Evolutionary conservation across 2,329 filamentous ascomycete genomes (phyloP).

Genomic region (Daldinia sp.): DNA sequence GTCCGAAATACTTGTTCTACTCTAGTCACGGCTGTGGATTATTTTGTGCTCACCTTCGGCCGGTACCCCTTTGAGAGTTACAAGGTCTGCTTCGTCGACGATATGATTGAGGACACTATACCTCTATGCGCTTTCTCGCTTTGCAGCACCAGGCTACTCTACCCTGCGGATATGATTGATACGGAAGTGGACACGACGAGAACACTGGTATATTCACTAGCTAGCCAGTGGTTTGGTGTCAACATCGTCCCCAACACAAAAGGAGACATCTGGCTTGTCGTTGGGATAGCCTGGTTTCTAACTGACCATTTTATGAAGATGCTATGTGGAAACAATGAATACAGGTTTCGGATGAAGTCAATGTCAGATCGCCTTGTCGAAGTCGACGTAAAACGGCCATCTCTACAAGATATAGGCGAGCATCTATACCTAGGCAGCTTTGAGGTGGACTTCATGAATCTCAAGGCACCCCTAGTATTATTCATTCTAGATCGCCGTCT

Average conservation of each 20-base stretch:
- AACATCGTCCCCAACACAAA: conserved; percentile 86
- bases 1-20: conserved; percentile 87
- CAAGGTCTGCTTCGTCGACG: conserved; percentile 94
- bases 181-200: conserved; percentile 83
- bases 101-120: conserved; percentile 77
- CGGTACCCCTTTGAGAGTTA: conserved; percentile 92
- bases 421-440: conserved; percentile 81
- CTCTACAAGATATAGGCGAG: conserved; percentile 80
- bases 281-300: conserved; percentile 94
- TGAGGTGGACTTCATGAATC: conserved; percentile 87
- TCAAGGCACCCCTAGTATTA: conserved; percentile 90
- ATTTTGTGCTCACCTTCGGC: conserved; percentile 86
- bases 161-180: conserved; percentile 85
- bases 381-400: conserved; percentile 81
- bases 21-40: conserved; percentile 87
- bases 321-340: conserved; percentile 93
- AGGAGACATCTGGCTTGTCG: conserved; percentile 85
- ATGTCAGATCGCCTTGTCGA: conserved; percentile 84
- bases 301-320: conserved; percentile 91
- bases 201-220: conserved; percentile 81
- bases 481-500: conserved; percentile 94
- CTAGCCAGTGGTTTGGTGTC: conserved; percentile 93
- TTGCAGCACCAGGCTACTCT: conserved; percentile 86
- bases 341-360: conserved; percentile 87
- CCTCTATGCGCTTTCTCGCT: conserved; percentile 85